A percentile compares a stretch with the other conserved stretches of the same genome.
Conservation (phyloP, 495 filamentous ascomycete genomes). For the Neurospora africana region DNA sequence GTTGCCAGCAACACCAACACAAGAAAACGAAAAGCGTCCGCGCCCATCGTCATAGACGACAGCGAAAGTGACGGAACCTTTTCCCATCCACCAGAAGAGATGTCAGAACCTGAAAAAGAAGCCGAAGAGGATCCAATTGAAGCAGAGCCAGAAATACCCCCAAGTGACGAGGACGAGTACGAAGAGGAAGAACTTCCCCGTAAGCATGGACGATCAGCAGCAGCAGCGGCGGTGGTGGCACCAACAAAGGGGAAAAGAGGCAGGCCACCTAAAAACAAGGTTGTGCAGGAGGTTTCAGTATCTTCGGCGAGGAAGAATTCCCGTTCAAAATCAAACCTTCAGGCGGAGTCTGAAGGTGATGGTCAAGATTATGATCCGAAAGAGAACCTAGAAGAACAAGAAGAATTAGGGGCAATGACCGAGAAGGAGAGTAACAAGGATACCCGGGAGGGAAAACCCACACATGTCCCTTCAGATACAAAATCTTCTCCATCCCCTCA, state of each 20-base stretch:
- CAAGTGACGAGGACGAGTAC: not conserved
- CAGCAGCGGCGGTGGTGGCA: not conserved
- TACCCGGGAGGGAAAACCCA: not conserved
- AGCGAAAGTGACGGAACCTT: not conserved
- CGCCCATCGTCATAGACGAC: not conserved
- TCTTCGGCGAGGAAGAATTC: not conserved
- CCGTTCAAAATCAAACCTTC: not conserved
- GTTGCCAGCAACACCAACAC: not conserved
- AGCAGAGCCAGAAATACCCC: not conserved
- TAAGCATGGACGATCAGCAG: not conserved
- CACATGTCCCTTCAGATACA: not conserved
- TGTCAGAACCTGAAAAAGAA: not conserved
- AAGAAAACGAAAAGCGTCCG: not conserved
- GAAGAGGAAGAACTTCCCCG: not conserved
- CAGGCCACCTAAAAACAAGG: not conserved
- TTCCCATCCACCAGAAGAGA: not conserved
- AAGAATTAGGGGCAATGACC: not conserved
- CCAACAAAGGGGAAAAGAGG: not conserved
- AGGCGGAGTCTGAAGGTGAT: not conserved
- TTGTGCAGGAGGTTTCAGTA: not conserved
- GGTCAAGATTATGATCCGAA: not conserved
- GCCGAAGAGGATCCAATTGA: not conserved
- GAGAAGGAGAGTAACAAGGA: not conserved
- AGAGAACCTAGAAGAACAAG: not conserved
- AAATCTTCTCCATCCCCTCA: not conserved